Percentiles rank a stretch among this genome's conserved stretches.
Evolutionary conservation across 148 eudicot genomes (phyloP).

Genomic region (Cornus controversa): DNA sequence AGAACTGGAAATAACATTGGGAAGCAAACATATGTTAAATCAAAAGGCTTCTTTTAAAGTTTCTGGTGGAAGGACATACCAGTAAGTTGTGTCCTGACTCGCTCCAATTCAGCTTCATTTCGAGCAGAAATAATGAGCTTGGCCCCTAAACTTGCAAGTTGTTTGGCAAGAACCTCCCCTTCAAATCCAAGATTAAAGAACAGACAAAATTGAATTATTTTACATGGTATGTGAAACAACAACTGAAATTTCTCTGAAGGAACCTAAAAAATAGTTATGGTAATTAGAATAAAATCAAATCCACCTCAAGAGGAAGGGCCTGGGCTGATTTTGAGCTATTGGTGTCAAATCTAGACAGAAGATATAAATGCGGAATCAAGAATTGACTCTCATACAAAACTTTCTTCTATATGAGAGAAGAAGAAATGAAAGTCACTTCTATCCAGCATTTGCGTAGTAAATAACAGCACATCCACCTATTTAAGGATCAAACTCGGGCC

Average conservation of each 20-base stretch:
- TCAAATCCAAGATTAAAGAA: slow-evolving; percentile 21
- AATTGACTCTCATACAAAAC: background rate
- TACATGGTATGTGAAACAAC: background rate
- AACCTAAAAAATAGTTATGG: background rate
- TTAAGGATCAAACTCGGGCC: background rate
- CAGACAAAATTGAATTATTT: background rate
- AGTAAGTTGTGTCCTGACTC: slow-evolving; percentile 69
- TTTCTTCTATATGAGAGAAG: too few species aligned
- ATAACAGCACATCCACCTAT: background rate
- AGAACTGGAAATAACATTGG: background rate
- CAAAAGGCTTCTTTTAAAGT: background rate
- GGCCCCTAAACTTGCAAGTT: slow-evolving; percentile 87
- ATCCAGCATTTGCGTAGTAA: background rate
- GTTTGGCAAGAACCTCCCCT: slow-evolving; percentile 91
- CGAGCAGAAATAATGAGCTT: slow-evolving; percentile 90
- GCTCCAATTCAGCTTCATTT: slow-evolving; percentile 74
- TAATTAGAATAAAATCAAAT: background rate
- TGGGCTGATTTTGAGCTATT: background rate
- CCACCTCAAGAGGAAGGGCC: background rate
- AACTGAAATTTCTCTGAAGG: background rate
- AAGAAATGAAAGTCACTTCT: background rate
- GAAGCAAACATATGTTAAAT: background rate
- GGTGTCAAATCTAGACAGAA: background rate
- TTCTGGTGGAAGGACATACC: slow-evolving; percentile 38
- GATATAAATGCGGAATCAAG: background rate